phyloP scores from a whole-genome alignment of 441 rosid species.

The Eruca vesicaria region DNA sequence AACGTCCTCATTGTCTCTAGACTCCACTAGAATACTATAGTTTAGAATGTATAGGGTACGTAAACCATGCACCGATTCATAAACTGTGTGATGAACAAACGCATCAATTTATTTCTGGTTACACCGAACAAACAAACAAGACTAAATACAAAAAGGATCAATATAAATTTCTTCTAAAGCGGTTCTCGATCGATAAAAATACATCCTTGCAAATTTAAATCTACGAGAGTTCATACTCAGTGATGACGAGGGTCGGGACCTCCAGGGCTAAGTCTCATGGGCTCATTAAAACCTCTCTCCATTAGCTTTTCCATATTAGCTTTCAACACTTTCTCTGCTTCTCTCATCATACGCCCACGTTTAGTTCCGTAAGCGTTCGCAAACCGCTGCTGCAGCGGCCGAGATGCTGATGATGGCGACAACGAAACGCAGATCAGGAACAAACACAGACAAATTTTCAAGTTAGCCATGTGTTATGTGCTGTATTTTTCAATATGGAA shows the following conservation, averaged over 20 bases:
- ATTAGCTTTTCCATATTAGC: slow-evolving; percentile 46
- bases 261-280: slow-evolving; percentile 65
- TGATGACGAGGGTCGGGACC: slow-evolving; percentile 83
- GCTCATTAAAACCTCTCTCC: slow-evolving; percentile 37
- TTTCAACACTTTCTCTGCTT: slow-evolving; percentile 41
- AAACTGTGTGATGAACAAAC: neutral
- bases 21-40: slow-evolving; percentile 1
- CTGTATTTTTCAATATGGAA: neutral
- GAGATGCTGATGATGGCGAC: slow-evolving; percentile 38
- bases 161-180: slow-evolving; percentile 23
- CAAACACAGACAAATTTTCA: slow-evolving; percentile 32
- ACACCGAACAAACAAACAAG: slow-evolving; percentile 2
- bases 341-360: slow-evolving; percentile 43
- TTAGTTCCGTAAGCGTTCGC: neutral
- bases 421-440: slow-evolving; percentile 36
- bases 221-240: slow-evolving; percentile 11
- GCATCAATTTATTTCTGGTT: neutral
- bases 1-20: neutral
- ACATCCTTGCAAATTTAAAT: neutral
- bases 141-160: slow-evolving; percentile 2
- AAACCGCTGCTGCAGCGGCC: slow-evolving; percentile 27
- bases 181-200: slow-evolving; percentile 12
- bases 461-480: slow-evolving; percentile 31
- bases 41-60: slow-evolving; percentile 8
- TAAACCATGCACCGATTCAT: slow-evolving; percentile 18